These are phyloP conservation scores for Entrophospora sp. DNA, from an alignment of 192 early-diverging fungal species.

Conservation along the genomic window DNA sequence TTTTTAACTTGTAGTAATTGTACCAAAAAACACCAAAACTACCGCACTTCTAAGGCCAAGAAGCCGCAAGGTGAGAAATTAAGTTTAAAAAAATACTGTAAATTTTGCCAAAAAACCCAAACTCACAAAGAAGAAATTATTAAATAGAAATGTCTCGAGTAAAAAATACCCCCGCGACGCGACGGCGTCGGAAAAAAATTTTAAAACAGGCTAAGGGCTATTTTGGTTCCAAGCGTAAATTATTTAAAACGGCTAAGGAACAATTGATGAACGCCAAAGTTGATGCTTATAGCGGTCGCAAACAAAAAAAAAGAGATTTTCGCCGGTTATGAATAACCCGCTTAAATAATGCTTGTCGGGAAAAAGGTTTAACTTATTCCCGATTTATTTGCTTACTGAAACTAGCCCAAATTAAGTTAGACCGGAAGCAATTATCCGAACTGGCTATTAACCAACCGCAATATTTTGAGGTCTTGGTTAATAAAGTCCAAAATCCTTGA, in stretches of 20 bases:
- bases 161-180: neutral
- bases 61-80: constrained; percentile 7
- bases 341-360: neutral
- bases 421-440: constrained; percentile 5
- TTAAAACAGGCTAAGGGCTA: constrained; percentile 3
- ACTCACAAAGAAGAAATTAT: constrained; percentile 14
- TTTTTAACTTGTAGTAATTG: constrained; percentile 6
- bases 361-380: neutral
- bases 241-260: constrained; percentile 11
- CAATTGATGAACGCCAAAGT: neutral
- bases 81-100: constrained; percentile 16
- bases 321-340: neutral
- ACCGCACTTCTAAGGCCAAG: constrained; percentile 6
- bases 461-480: neutral
- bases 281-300: neutral
- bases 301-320: constrained; percentile 5
- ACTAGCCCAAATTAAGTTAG: neutral
- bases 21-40: constrained; percentile 4
- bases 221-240: constrained; percentile 15
- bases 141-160: constrained; percentile 10
- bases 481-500: constrained; percentile 4
- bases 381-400: neutral
- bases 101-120: constrained; percentile 1
- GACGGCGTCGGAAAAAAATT: constrained; percentile 1
- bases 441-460: neutral